Evolutionary conservation across 2,329 filamentous ascomycete genomes (phyloP).

Genomic region (Arthroderma uncinatum): DNA sequence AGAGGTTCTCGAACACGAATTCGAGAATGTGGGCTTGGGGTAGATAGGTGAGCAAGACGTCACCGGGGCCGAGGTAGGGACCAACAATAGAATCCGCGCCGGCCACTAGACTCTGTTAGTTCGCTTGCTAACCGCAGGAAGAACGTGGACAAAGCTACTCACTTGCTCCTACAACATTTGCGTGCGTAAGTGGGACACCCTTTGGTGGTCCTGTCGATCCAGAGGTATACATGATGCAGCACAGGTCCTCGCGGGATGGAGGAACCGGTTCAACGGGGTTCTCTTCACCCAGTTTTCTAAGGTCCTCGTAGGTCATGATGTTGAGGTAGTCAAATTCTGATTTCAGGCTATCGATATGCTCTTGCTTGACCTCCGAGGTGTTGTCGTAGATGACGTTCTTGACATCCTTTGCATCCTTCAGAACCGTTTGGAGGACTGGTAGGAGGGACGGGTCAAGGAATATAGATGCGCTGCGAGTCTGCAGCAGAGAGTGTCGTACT

Average conservation of each 20-base stretch:
- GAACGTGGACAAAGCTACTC: constrained; percentile 28
- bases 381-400: constrained; percentile 46
- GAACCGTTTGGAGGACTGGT: constrained; percentile 41
- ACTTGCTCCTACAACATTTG: constrained; percentile 67
- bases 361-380: constrained; percentile 37
- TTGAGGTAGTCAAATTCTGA: constrained; percentile 40
- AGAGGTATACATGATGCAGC: constrained; percentile 67
- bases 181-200: constrained; percentile 69
- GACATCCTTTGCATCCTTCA: constrained; percentile 43
- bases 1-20: constrained; percentile 87
- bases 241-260: constrained; percentile 60
- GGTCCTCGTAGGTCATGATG: constrained; percentile 42
- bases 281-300: constrained; percentile 44
- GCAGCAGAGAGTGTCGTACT: constrained; percentile 24
- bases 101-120: constrained; percentile 45
- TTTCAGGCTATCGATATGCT: constrained; percentile 42
- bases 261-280: constrained; percentile 58
- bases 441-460: constrained; percentile 31
- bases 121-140: neutral
- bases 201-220: constrained; percentile 79
- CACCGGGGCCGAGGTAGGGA: constrained; percentile 62
- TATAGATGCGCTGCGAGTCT: constrained; percentile 25
- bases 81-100: constrained; percentile 71
- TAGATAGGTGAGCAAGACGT: constrained; percentile 78
- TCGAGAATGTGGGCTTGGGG: constrained; percentile 94